These are phyloP conservation scores for Hypoxylon sp. DNA, from an alignment of 2,329 filamentous ascomycete genomes.

Conservation along the genomic window DNA sequence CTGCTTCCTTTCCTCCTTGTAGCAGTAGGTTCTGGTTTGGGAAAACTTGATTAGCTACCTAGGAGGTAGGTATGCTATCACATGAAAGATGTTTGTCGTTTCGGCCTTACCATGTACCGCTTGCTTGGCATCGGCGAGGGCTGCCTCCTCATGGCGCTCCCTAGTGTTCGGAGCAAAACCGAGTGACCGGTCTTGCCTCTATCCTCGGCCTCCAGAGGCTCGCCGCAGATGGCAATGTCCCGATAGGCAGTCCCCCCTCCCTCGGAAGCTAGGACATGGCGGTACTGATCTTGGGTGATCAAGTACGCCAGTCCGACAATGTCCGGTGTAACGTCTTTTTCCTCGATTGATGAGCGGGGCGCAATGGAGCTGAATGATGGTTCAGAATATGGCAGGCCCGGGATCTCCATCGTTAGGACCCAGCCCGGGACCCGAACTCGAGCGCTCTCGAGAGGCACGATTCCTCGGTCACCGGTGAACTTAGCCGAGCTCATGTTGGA, in stretches of 20 bases:
- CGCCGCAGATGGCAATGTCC: slow-evolving; percentile 14
- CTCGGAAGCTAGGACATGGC: slow-evolving; percentile 12
- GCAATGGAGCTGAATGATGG: not conserved
- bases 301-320: slow-evolving; percentile 4
- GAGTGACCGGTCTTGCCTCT: not conserved
- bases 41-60: not conserved
- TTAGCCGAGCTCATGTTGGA: slow-evolving; percentile 17
- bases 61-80: too few species aligned
- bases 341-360: not conserved
- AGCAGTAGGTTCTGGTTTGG: not conserved
- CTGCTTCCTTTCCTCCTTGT: not conserved
- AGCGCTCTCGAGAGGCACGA: not conserved
- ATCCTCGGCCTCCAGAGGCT: not conserved
- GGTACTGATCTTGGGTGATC: slow-evolving; percentile 13
- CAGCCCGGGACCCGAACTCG: not conserved
- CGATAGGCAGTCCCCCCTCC: slow-evolving; percentile 24
- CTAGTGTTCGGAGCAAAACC: not conserved
- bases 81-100: too few species aligned
- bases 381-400: not conserved
- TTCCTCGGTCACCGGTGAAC: slow-evolving; percentile 16
- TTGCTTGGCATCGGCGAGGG: not conserved
- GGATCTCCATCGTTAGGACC: not conserved
- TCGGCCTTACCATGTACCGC: slow-evolving; percentile 6
- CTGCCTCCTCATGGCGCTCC: not conserved
- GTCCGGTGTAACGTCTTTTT: not conserved